These are phyloP conservation scores for Beta corolliflora DNA, from an alignment of 179 eudicot genomes.

Conservation along the genomic window DNA sequence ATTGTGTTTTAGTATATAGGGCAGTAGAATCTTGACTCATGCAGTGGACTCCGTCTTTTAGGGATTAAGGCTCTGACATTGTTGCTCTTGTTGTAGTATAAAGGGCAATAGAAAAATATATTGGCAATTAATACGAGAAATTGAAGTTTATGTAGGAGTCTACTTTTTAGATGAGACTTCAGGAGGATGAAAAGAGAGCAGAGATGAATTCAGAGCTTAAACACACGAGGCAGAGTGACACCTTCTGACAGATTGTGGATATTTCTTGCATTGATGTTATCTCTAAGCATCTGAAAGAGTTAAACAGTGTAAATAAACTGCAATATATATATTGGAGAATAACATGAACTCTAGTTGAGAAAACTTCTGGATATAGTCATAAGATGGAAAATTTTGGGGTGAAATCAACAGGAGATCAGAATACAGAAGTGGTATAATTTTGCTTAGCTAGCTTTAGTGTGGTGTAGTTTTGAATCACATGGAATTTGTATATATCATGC, in stretches of 20 bases:
- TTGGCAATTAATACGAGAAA: neutral
- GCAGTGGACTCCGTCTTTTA: too few species aligned
- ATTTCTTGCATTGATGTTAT: neutral
- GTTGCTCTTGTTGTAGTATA: neutral
- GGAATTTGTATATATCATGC: neutral
- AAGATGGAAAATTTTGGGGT: neutral
- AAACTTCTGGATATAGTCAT: neutral
- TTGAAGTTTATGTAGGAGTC: neutral
- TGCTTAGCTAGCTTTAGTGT: neutral
- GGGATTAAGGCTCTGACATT: too few species aligned
- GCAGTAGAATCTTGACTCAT: too few species aligned
- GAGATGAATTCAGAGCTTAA: neutral
- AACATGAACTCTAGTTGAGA: neutral
- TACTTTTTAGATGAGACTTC: neutral
- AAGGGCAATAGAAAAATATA: neutral
- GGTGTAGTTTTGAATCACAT: neutral
- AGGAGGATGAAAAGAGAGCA: neutral
- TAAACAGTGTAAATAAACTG: neutral
- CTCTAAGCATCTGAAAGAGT: neutral
- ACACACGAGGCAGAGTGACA: neutral
- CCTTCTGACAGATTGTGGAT: neutral
- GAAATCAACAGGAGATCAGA: too few species aligned
- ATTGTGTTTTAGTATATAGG: neutral
- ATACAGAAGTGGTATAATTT: neutral
- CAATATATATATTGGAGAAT: neutral